These are phyloP conservation scores for Cercophora sp. DNA, from an alignment of 495 filamentous ascomycete genomes.

Conservation along the genomic window DNA sequence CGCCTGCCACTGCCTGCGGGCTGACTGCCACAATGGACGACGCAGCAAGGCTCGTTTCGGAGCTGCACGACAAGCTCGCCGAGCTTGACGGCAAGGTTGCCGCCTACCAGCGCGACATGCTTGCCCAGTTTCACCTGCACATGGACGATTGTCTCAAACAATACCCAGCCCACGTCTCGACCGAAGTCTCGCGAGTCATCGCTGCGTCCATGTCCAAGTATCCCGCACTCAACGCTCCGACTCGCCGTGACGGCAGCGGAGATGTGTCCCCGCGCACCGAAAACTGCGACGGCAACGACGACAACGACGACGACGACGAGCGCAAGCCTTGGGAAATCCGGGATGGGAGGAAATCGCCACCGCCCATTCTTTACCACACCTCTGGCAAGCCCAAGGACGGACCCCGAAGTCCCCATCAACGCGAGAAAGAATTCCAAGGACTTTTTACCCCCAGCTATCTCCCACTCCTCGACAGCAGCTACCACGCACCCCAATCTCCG, in stretches of 20 bases:
- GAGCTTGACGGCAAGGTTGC: slow-evolving; percentile 48
- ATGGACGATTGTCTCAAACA: slow-evolving; percentile 41
- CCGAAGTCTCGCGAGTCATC: slow-evolving; percentile 39
- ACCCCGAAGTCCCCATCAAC: slow-evolving; percentile 43
- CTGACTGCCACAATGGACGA: slow-evolving; percentile 41
- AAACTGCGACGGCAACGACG: slow-evolving; percentile 13
- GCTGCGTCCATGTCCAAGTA: slow-evolving; percentile 41
- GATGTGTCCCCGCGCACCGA: slow-evolving; percentile 14
- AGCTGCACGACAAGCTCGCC: slow-evolving; percentile 47
- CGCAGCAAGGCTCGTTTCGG: slow-evolving; percentile 41
- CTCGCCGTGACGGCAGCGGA: slow-evolving; percentile 10
- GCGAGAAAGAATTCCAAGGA: slow-evolving; percentile 55
- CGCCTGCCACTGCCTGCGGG: no score
- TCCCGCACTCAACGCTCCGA: slow-evolving; percentile 31
- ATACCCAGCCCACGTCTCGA: slow-evolving; percentile 42
- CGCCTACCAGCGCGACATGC: slow-evolving; percentile 48
- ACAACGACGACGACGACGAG: slow-evolving; percentile 9
- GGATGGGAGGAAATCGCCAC: slow-evolving; percentile 37
- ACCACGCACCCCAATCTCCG: slow-evolving; percentile 17
- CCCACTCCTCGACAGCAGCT: slow-evolving; percentile 49
- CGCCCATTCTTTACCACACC: slow-evolving; percentile 39
- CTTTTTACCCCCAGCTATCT: slow-evolving; percentile 58
- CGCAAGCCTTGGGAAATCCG: slow-evolving; percentile 25
- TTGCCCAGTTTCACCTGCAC: slow-evolving; percentile 45
- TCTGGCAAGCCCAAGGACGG: slow-evolving; percentile 32